Base-by-base conservation (phyloP, 306 rosid genomes). In the Medicago arabica region DNA sequence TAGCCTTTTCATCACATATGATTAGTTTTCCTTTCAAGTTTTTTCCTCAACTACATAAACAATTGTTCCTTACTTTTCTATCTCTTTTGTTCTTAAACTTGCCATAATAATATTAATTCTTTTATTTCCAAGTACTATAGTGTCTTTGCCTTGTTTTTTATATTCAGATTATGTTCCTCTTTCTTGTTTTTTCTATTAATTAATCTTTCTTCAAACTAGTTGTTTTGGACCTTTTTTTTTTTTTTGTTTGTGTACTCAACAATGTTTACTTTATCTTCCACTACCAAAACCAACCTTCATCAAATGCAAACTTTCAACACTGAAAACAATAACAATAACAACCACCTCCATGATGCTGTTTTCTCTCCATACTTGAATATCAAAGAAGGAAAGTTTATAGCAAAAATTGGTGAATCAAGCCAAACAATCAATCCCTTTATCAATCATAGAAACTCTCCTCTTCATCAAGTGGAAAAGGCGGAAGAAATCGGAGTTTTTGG, bases 401-500 rank as follows among this genome's bases (percentile, higher is more conserved):
- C 15, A 46, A 83, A 67, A 70, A 67, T 75, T 9, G 70, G 54
- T 17, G 88, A 83, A 64, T 51, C 83, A 61, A 73, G 61, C 76
- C 78, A 53, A 80, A 80, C 73, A 39, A 67, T 72, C 1, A 49
- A 6, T 16, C 75, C 81, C 28, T 16, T 74, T 23, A 75, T n/a
- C 63, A 38, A 44, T 43, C 59, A 14, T 16, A 71, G 58, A 67
- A 76, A 60, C 17, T 66, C 78, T 39, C 53, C 51, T 19, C 61
- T 47, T 15, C 23, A 49, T 17, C 61, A 49, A 9, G 54, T 49
- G 9, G 46, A 49, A 69, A 85, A 78, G 34, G 84, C 83, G 76
- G 96, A 82, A 69, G 92, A 95, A 78, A 95, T 95, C 25, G 98
- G 96, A 80, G 96, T 95, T 0, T 95, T 95, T 65, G 87, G 89